Percentiles rank a stretch among this genome's conserved stretches.
phyloP scores from a whole-genome alignment of 2,329 filamentous ascomycete species.

The Lasiodiplodia gonubiensis region DNA sequence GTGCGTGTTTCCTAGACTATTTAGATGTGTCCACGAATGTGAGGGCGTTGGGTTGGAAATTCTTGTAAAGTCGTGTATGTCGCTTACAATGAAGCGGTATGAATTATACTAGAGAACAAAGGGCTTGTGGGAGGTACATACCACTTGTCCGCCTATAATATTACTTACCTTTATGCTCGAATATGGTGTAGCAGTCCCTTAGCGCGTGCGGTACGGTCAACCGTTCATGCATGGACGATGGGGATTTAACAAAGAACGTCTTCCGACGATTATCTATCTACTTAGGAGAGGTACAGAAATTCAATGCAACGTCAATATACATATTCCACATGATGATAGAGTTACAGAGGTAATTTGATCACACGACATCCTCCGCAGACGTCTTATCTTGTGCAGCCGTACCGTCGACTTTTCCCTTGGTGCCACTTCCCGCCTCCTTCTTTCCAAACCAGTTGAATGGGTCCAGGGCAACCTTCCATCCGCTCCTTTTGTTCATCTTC shows the following conservation, averaged over 20 bases:
- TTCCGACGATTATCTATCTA: no score
- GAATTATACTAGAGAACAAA: background rate
- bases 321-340: background rate
- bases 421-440: conserved; percentile 26
- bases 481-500: conserved; percentile 37
- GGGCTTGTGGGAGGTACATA: conserved; percentile 3
- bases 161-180: background rate
- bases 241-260: no score
- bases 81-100: conserved; percentile 18
- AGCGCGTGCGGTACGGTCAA: no score
- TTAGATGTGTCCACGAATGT: conserved; percentile 20
- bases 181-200: background rate
- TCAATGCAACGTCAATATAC: background rate
- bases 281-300: no score
- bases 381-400: background rate
- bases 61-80: conserved; percentile 19
- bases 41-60: conserved; percentile 14
- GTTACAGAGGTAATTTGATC: background rate
- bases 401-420: background rate
- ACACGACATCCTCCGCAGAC: background rate
- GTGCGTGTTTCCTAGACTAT: conserved; percentile 25
- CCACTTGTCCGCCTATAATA: background rate
- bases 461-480: conserved; percentile 34
- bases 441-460: conserved; percentile 41
- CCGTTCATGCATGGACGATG: no score